phyloP scores from a whole-genome alignment of 257 asterid genomes.

The Plantago elongata region DNA sequence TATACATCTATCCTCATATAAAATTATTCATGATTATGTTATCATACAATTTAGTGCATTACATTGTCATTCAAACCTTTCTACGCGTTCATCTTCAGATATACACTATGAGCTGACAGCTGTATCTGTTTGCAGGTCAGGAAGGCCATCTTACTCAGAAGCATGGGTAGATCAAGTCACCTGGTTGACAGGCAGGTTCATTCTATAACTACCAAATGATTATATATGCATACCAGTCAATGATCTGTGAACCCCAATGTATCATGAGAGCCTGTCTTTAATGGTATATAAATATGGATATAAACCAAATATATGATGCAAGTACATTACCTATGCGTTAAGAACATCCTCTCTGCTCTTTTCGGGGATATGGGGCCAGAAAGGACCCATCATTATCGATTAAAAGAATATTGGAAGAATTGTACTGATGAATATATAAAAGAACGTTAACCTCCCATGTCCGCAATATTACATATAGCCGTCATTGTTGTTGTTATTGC shows the following conservation, averaged over 20 bases:
- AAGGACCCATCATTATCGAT: background rate
- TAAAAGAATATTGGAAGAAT: background rate
- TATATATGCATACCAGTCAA: constrained; percentile 8
- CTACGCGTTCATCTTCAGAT: constrained; percentile 4
- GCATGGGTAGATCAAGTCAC: constrained; percentile 95
- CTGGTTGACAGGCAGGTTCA: constrained; percentile 84
- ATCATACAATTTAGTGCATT: constrained; percentile 3
- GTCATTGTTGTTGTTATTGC: too few species aligned
- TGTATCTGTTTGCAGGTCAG: constrained; percentile 50
- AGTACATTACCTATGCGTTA: background rate
- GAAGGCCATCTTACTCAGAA: constrained; percentile 64
- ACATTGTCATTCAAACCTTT: background rate
- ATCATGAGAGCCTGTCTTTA: background rate
- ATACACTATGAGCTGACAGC: constrained; percentile 21
- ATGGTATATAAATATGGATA: background rate
- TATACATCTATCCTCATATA: constrained; percentile 6
- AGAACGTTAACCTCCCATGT: too few species aligned
- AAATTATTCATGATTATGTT: constrained; percentile 3
- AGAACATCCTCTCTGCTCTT: constrained; percentile 1
- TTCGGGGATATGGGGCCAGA: background rate
- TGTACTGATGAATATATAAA: background rate
- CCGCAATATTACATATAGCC: too few species aligned
- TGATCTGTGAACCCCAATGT: background rate
- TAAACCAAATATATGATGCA: background rate
- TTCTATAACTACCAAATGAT: constrained; percentile 16